These are phyloP conservation scores for Ambrosiella xylebori DNA, from an alignment of 2,329 filamentous ascomycete species.

Conservation along the genomic window DNA sequence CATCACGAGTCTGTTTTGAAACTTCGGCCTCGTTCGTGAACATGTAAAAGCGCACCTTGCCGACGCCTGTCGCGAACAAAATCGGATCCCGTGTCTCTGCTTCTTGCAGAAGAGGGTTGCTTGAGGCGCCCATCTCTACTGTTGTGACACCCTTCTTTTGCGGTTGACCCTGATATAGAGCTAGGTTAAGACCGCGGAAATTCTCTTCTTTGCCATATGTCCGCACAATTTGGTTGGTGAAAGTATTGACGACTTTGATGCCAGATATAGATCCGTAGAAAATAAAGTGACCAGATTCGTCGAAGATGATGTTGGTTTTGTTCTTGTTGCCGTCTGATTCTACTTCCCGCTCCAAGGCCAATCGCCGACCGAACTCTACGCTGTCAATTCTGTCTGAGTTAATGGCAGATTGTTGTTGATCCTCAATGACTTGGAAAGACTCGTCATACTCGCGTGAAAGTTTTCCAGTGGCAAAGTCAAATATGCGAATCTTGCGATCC, in stretches of 20 bases:
- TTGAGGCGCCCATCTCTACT: constrained; percentile 90
- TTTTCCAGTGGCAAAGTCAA: constrained; percentile 81
- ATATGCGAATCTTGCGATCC: constrained; percentile 80
- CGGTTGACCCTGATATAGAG: constrained; percentile 85
- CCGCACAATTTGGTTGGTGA: constrained; percentile 82
- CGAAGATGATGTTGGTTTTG: constrained; percentile 77
- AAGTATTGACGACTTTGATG: constrained; percentile 88
- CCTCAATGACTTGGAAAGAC: constrained; percentile 70
- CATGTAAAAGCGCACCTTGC: constrained; percentile 91
- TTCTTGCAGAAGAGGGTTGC: constrained; percentile 82
- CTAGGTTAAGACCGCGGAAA: constrained; percentile 65
- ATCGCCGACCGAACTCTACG: constrained; percentile 75
- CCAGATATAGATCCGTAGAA: constrained; percentile 85
- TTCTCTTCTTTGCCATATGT: constrained; percentile 82
- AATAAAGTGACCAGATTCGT: constrained; percentile 90
- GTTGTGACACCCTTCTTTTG: constrained; percentile 88
- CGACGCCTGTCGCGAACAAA: constrained; percentile 64
- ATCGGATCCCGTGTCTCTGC: constrained; percentile 84
- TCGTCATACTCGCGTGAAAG: constrained; percentile 89
- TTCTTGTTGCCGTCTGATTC: constrained; percentile 50
- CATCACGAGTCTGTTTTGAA: constrained; percentile 68
- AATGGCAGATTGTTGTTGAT: constrained; percentile 92
- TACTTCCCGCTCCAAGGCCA: constrained; percentile 74
- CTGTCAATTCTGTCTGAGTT: constrained; percentile 66
- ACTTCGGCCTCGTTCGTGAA: constrained; percentile 83